Base-by-base conservation (phyloP, 176 grass and related monocot genomes). In the Triticum timopheevii region DNA sequence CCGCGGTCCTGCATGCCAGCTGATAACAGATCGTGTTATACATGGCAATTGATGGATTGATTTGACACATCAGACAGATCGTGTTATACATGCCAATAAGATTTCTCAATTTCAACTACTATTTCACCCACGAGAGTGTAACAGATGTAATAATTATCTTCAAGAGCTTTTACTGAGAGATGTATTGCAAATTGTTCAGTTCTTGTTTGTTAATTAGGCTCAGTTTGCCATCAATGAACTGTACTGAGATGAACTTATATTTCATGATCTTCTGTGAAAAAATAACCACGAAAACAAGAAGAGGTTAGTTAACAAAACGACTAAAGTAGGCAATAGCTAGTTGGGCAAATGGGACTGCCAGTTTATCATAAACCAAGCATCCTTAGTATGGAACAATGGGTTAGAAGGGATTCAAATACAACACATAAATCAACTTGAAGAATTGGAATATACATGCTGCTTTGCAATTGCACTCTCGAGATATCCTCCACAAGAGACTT, bases 1-100 rank as follows among this genome's bases (percentile, higher is more conserved):
- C 93, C 47, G 92, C 93, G 81, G 80, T 67, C 91, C 86, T 96
- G 82, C 96, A 96, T 80, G 93, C 86, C 82, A 49, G 87, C 96
- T 98, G 84, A 84, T 61, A 88, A 85, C 3, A 83, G 25, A 50
- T 23, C 13, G 19, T 52, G 80, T 84, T 81, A 91, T 84, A 70
- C 10, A 69, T 62, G 23, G 34, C 7, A 74, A 67, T 13, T 13
- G 20, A 47, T 66, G 34, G 36, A 75, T 13, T 66, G 24, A 38
- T 74, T 74, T 35, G 24, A 23, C 35, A 84, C 13, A 68, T 16
- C 56, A 16, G 22, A 64, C 39, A 83, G 25, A 50, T 23, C 13
- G 19, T 52, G 80, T 84, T 81, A 91, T 84, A 70, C 10, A 69
- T 62, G 23, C 39, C 28, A 47, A 13, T 75, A 11, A 52, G 20